Conservation (phyloP, 805 yeast species). For the Suhomyces canberraensis region DNA sequence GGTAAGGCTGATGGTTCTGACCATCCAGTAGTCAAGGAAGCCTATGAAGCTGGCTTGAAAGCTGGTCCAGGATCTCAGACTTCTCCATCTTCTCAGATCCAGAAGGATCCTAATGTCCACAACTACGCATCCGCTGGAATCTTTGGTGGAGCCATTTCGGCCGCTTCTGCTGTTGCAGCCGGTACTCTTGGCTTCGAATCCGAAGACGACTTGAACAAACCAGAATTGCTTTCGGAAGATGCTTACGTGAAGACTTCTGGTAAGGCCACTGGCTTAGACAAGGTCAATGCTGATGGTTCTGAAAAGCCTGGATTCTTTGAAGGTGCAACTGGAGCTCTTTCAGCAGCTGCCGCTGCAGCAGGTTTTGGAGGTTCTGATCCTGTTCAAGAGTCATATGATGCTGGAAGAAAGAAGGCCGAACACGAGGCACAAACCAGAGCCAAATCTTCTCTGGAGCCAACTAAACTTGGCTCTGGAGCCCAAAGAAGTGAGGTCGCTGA, state of each 20-base stretch:
- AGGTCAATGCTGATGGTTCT: constrained; percentile 5
- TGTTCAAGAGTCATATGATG: constrained; percentile 9
- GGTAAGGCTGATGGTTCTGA: constrained; percentile 4
- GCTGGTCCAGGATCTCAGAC: not conserved
- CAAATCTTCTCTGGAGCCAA: not conserved
- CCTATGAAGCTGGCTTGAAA: constrained; percentile 12
- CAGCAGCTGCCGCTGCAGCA: constrained; percentile 11
- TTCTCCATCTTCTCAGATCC: not conserved
- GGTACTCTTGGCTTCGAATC: constrained; percentile 5
- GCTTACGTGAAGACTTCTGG: not conserved
- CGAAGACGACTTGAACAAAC: not conserved
- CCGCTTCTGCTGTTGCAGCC: constrained; percentile 11
- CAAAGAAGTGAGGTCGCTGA: not conserved
- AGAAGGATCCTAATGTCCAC: not conserved
- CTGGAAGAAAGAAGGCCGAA: constrained; percentile 6
- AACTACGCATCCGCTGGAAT: constrained; percentile 6
- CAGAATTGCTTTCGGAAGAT: not conserved
- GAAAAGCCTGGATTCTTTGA: constrained; percentile 12
- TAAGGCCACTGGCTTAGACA: not conserved
- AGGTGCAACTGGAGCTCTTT: constrained; percentile 14
- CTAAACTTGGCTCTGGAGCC: not conserved
- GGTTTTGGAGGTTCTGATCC: constrained; percentile 1
- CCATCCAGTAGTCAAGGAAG: constrained; percentile 9
- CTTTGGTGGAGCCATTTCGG: constrained; percentile 15
- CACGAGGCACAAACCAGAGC: not conserved